Percentiles rank a stretch among this genome's conserved stretches.
Conservation (phyloP, 179 eudicot genomes). For the Silene vulgaris region DNA sequence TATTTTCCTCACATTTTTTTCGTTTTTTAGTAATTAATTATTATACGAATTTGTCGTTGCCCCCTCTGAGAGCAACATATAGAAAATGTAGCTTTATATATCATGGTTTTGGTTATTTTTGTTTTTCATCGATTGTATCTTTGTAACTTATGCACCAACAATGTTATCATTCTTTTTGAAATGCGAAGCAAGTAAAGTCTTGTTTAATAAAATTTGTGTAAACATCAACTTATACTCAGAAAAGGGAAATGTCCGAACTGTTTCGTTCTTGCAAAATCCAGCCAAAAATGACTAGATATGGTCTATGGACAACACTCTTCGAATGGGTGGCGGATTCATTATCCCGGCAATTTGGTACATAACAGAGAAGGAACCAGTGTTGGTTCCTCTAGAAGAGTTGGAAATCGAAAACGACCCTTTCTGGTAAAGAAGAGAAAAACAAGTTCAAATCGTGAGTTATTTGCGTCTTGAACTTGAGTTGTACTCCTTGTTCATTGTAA, state of each 20-base stretch:
- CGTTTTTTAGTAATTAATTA: neutral
- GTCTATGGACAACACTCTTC: too few relatives aligned
- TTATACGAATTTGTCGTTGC: neutral
- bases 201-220: neutral
- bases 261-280: neutral
- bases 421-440: too few relatives aligned
- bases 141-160: neutral
- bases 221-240: neutral
- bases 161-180: neutral
- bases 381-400: too few relatives aligned
- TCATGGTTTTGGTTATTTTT: neutral
- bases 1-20: neutral
- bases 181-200: neutral
- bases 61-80: neutral
- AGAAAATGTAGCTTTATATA: conserved; percentile 5
- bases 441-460: too few relatives aligned
- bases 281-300: too few relatives aligned
- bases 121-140: neutral
- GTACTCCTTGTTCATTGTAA: too few relatives aligned
- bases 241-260: neutral
- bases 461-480: too few relatives aligned
- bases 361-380: too few relatives aligned
- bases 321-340: too few relatives aligned
- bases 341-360: too few relatives aligned
- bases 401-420: too few relatives aligned